These are phyloP conservation scores for Zymoseptoria passerinii DNA, from an alignment of 2,329 filamentous ascomycete genomes.

Conservation along the genomic window DNA sequence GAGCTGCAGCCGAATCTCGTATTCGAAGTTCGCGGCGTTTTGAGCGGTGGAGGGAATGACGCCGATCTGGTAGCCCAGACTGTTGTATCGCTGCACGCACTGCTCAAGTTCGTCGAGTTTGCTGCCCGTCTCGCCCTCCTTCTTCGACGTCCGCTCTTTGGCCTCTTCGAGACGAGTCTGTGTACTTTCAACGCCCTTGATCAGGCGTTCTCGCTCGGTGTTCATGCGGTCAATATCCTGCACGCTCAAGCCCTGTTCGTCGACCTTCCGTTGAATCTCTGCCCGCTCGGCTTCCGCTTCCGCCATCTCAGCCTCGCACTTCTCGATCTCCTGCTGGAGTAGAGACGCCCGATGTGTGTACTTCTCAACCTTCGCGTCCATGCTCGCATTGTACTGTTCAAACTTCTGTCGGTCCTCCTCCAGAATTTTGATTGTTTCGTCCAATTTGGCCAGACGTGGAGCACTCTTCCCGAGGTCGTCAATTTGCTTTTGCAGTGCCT, in stretches of 20 bases:
- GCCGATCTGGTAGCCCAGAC: constrained; percentile 84
- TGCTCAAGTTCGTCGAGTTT: constrained; percentile 90
- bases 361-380: constrained; percentile 78
- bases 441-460: constrained; percentile 72
- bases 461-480: constrained; percentile 81
- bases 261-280: constrained; percentile 74
- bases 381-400: constrained; percentile 82
- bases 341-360: constrained; percentile 73
- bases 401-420: constrained; percentile 94
- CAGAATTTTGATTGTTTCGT: constrained; percentile 85
- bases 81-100: constrained; percentile 85
- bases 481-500: constrained; percentile 72
- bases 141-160: constrained; percentile 73
- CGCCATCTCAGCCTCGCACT: constrained; percentile 63
- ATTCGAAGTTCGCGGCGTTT: constrained; percentile 78
- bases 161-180: constrained; percentile 71
- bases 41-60: constrained; percentile 76
- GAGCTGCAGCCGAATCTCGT: constrained; percentile 75
- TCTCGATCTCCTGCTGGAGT: constrained; percentile 78
- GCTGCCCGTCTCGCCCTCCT: constrained; percentile 75
- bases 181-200: constrained; percentile 74
- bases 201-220: constrained; percentile 84
- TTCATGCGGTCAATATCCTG: constrained; percentile 99
- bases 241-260: constrained; percentile 89
- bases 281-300: constrained; percentile 76